phyloP scores from a whole-genome alignment of 2,329 filamentous ascomycete species.

The Sporothrix humicola region DNA sequence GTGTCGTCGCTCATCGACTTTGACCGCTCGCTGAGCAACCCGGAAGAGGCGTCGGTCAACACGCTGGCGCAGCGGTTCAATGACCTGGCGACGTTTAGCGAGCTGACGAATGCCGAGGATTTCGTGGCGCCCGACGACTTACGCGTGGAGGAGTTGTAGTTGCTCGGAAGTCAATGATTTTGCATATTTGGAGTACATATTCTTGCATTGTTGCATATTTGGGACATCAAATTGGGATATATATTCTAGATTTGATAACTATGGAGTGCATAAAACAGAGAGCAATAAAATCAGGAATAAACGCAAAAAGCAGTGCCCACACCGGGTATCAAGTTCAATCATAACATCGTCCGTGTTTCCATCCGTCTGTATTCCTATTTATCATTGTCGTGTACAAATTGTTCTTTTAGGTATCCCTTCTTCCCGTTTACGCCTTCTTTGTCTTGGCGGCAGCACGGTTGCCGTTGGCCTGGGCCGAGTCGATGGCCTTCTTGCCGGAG shows the following conservation, averaged over 20 bases:
- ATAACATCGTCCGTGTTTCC: neutral
- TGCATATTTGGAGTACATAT: neutral
- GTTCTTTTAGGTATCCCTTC: neutral
- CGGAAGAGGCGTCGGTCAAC: slow-evolving; percentile 30
- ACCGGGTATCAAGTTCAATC: slow-evolving; percentile 1
- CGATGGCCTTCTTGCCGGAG: neutral
- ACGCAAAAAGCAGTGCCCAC: neutral
- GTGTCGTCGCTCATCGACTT: slow-evolving; percentile 32
- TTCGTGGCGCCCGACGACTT: neutral
- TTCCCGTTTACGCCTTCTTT: neutral
- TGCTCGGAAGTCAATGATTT: neutral
- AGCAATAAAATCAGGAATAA: neutral
- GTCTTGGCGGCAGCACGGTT: slow-evolving; percentile 4
- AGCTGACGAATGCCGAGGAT: neutral
- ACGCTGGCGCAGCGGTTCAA: slow-evolving; percentile 27
- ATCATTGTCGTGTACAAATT: neutral
- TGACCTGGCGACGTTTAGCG: slow-evolving; percentile 26
- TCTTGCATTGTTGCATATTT: neutral
- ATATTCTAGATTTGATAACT: slow-evolving; percentile 12
- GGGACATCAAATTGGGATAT: neutral
- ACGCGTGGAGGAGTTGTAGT: neutral
- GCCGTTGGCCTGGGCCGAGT: slow-evolving; percentile 4
- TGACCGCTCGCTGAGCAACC: slow-evolving; percentile 32
- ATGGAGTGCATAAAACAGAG: neutral
- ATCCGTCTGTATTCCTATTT: neutral